Conservation (phyloP, 768 basidiomycete species). For the Sarcomyxa edulis region DNA sequence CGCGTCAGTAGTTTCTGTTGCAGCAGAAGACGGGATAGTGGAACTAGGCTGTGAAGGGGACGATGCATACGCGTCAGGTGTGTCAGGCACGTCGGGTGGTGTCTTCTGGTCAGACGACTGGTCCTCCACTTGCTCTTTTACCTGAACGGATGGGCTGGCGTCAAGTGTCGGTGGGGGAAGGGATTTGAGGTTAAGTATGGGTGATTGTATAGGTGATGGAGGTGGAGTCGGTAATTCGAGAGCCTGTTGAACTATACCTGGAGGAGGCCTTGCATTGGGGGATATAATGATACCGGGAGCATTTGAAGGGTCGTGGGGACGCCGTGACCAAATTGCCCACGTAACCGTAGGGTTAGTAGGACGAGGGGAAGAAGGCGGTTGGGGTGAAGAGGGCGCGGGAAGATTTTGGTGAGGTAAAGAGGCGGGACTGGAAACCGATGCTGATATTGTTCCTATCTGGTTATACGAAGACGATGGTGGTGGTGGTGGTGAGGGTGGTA, state of each 20-base stretch:
- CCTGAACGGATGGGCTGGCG: too few relatives aligned
- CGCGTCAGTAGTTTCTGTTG: slow-evolving; percentile 41
- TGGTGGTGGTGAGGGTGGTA: slow-evolving; percentile 1
- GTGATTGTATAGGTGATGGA: slow-evolving; percentile 25
- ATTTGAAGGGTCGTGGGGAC: slow-evolving; percentile 55
- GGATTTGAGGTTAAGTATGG: slow-evolving; percentile 16
- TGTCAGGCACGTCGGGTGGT: not conserved
- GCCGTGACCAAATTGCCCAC: slow-evolving; percentile 72
- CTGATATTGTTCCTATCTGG: not conserved
- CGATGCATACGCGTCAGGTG: slow-evolving; percentile 8
- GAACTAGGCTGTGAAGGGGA: too few relatives aligned
- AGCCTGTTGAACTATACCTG: slow-evolving; percentile 51
- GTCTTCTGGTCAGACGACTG: not conserved
- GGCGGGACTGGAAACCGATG: not conserved
- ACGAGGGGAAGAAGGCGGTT: slow-evolving; percentile 4
- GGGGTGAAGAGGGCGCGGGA: slow-evolving; percentile 9
- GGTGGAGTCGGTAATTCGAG: slow-evolving; percentile 48
- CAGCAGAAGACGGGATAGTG: slow-evolving; percentile 42
- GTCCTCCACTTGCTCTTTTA: slow-evolving; percentile 3
- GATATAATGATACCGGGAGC: slow-evolving; percentile 76
- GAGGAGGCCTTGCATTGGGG: slow-evolving; percentile 55
- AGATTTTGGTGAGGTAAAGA: not conserved
- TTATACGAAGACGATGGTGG: not conserved
- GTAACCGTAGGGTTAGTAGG: slow-evolving; percentile 4
- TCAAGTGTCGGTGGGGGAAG: too few relatives aligned